Percentiles rank a stretch among this genome's conserved stretches.
phyloP scores from a whole-genome alignment of 2,329 filamentous ascomycete species.

The Curvularia sp. region DNA sequence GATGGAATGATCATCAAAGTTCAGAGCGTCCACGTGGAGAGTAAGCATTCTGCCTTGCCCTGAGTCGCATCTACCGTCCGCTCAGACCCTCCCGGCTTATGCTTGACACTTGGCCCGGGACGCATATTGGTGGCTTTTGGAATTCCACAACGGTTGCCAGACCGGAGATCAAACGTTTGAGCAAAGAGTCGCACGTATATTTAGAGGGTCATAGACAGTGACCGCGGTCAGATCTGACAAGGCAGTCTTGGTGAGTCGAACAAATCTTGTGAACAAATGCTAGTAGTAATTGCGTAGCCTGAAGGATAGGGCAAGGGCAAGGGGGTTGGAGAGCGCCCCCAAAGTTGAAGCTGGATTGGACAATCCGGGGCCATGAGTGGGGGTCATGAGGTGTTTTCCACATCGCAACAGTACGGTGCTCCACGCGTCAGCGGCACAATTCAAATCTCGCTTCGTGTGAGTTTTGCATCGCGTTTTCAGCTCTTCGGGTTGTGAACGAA shows the following conservation, averaged over 20 bases:
- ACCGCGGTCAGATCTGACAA: neutral
- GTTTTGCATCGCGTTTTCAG: neutral
- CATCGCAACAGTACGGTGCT: neutral
- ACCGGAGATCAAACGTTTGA: neutral
- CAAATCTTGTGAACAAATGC: neutral
- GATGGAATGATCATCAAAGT: slow-evolving; percentile 4
- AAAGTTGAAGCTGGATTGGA: neutral
- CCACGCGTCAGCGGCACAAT: neutral
- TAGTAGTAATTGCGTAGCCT: neutral
- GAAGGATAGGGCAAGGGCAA: neutral
- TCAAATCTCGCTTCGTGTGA: neutral
- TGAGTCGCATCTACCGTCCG: slow-evolving; percentile 1
- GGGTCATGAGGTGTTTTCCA: slow-evolving; percentile 1
- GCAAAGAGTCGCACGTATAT: neutral
- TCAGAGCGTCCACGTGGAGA: slow-evolving; percentile 13
- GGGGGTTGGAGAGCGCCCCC: too few species aligned
- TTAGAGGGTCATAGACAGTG: neutral
- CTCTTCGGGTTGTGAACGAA: neutral
- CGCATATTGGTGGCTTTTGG: slow-evolving; percentile 10
- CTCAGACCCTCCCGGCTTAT: slow-evolving; percentile 3
- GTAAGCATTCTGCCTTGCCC: slow-evolving; percentile 3
- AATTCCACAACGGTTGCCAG: neutral
- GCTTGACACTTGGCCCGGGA: neutral
- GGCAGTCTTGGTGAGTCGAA: neutral
- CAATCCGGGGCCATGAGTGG: neutral